Evolutionary conservation across 768 basidiomycete species (phyloP).

Genomic region (Tubosaeta brunneosetosa): DNA sequence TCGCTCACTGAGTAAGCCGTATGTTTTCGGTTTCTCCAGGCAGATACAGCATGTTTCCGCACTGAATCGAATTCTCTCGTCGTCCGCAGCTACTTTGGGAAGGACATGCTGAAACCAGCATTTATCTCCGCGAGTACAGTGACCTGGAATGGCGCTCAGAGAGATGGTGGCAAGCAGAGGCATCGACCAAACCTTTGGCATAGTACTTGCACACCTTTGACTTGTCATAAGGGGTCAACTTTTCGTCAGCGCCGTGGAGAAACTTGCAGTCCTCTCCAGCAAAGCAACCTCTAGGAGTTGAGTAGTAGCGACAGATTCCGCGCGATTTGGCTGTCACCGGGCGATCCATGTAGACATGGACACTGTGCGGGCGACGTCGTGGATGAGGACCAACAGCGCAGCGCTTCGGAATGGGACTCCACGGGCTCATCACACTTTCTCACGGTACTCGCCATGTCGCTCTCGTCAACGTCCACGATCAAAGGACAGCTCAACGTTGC

Average conservation of each 20-base stretch:
- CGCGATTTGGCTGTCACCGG: constrained; percentile 68
- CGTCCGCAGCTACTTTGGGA: constrained; percentile 16
- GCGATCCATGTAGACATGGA: constrained; percentile 39
- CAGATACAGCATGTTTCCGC: constrained; percentile 67
- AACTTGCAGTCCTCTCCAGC: constrained; percentile 71
- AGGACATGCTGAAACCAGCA: constrained; percentile 74
- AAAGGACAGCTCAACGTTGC: constrained; percentile 61
- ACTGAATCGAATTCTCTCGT: constrained; percentile 28
- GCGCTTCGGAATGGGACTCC: neutral
- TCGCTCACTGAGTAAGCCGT: constrained; percentile 59
- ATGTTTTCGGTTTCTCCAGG: constrained; percentile 64
- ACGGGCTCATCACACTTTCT: constrained; percentile 7
- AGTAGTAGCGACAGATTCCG: constrained; percentile 67
- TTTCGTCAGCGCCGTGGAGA: constrained; percentile 52
- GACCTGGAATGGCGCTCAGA: constrained; percentile 41
- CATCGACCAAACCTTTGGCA: constrained; percentile 42
- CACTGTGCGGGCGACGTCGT: constrained; percentile 3
- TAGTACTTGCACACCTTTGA: constrained; percentile 67
- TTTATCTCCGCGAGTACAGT: constrained; percentile 59
- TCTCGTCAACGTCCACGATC: constrained; percentile 69
- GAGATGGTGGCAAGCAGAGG: neutral
- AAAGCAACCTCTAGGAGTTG: constrained; percentile 62
- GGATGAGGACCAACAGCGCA: neutral
- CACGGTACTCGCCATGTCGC: constrained; percentile 48
- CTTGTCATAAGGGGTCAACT: constrained; percentile 65